Conservation (phyloP, 2,329 filamentous ascomycete genomes). For the Pseudocercospora eumusae region DNA sequence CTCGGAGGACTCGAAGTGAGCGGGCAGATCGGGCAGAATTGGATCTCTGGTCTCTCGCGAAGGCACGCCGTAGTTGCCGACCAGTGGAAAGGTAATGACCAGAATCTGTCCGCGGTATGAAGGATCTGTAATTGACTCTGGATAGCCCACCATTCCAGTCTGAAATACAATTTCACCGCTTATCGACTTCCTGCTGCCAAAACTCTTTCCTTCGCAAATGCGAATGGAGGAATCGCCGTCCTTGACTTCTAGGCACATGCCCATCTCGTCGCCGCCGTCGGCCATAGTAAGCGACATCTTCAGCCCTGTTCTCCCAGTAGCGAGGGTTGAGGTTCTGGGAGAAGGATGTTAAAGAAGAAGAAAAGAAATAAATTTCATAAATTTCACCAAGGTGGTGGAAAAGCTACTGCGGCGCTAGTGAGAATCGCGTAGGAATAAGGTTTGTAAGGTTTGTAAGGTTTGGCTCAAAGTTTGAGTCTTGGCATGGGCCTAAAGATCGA, state of each 20-base stretch:
- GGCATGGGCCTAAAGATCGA: not conserved
- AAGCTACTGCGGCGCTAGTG: too few relatives aligned
- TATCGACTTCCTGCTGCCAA: conserved; percentile 90
- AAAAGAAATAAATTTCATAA: too few relatives aligned
- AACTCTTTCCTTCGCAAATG: conserved; percentile 90
- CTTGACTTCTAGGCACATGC: conserved; percentile 83
- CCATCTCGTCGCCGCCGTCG: conserved; percentile 31
- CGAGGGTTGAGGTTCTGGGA: conserved; percentile 12
- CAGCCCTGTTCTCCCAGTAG: conserved; percentile 15
- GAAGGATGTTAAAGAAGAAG: conserved; percentile 7
- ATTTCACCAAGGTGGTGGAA: not conserved
- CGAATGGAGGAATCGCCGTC: conserved; percentile 66
- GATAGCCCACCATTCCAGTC: conserved; percentile 98
- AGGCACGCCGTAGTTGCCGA: conserved; percentile 97
- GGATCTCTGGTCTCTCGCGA: conserved; percentile 81
- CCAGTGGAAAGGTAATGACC: conserved; percentile 91
- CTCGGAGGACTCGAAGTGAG: conserved; percentile 87
- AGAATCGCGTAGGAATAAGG: not conserved
- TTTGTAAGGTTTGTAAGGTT: too few relatives aligned
- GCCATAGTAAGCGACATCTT: conserved; percentile 31
- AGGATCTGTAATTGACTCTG: conserved; percentile 86
- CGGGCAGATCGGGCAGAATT: conserved; percentile 80
- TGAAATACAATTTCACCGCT: conserved; percentile 98
- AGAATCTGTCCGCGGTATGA: conserved; percentile 92
- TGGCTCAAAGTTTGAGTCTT: not conserved